Conservation (phyloP, 345 rosid species). For the Gossypium raimondii region DNA sequence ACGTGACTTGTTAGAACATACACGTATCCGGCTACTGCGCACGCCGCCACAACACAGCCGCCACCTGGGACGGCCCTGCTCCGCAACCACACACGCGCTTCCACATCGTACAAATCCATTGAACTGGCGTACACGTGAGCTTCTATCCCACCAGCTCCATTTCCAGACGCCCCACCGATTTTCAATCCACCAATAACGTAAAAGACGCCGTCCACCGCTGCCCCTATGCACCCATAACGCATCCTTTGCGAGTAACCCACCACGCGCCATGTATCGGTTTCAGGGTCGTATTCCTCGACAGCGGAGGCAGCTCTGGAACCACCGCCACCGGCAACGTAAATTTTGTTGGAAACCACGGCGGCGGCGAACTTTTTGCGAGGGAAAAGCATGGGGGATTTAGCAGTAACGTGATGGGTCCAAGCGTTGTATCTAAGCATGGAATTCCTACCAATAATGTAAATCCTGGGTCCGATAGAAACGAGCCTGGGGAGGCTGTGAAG, state of each 20-base stretch:
- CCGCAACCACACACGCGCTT: slow-evolving; percentile 62
- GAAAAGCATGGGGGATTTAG: slow-evolving; percentile 47
- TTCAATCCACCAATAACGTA: slow-evolving; percentile 87
- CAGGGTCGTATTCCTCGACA: slow-evolving; percentile 86
- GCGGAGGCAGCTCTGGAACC: slow-evolving; percentile 40
- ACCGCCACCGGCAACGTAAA: slow-evolving; percentile 78
- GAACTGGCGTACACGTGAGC: slow-evolving; percentile 76
- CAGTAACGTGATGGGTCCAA: slow-evolving; percentile 44
- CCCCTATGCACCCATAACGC: slow-evolving; percentile 83
- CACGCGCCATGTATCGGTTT: slow-evolving; percentile 52
- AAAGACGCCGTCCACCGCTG: slow-evolving; percentile 66
- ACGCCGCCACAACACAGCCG: slow-evolving; percentile 87
- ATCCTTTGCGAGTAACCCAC: slow-evolving; percentile 53
- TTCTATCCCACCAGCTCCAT: slow-evolving; percentile 39
- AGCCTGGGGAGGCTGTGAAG: slow-evolving; percentile 31
- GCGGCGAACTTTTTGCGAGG: slow-evolving; percentile 73
- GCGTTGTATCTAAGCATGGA: slow-evolving; percentile 56
- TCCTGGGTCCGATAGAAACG: slow-evolving; percentile 66
- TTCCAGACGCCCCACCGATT: slow-evolving; percentile 38
- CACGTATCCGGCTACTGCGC: slow-evolving; percentile 55
- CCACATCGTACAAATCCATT: slow-evolving; percentile 80
- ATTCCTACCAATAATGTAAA: slow-evolving; percentile 50
- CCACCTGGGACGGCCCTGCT: slow-evolving; percentile 83
- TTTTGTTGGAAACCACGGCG: slow-evolving; percentile 53
- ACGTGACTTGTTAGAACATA: slow-evolving; percentile 78